Base-by-base conservation (phyloP, 176 grass and related monocot genomes). In the Miscanthus lutarioriparius region DNA sequence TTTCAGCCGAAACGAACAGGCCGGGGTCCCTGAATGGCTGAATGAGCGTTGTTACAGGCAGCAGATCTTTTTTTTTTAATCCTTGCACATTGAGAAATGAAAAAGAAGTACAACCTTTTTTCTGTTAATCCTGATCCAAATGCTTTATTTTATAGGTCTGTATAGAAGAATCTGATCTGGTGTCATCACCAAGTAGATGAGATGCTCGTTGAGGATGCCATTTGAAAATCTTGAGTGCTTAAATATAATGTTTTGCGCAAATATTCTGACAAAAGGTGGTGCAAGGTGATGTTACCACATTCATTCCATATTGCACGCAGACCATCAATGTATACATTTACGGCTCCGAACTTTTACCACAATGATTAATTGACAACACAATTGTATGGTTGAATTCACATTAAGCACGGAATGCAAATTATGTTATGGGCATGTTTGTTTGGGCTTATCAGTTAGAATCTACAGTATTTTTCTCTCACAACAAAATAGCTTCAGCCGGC, bases 161-260 rank as follows among this genome's bases (percentile, higher is more conserved):
- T 84, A 49, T 80, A 39, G 23, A 79, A 83, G 69, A 41, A 73
- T 84, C 75, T 80, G 36, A 76, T 68, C 68, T 83, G 84, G 74
- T 47, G 38, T 67, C 48, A 5, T 15, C 39, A 66, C 48, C 80
- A 68, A 22, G 82, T 76, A 59, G 67, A 79, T 64, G 64, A 69
- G 84, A 87, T 80, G 74, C 47, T 2, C 12, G 14, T 7, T 62
- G 47, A 63, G 59, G 69, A 75, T 74, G 71, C 74, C 38, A 27
- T 62, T 45, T 59, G 75, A 78, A 84, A 70, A 45, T 67, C 6
- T 90, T 22, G 16, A 79, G 65, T 56, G 64, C 22, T 70, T 56
- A 32, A 44, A 4, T 64, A n/a, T 17, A 67, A 67, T 73, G 66
- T 73, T 64, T 68, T 23, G 47, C n/a, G 2, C 67, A 65, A 19